phyloP scores from a whole-genome alignment of 1,284 basidiomycete genomes.

The Apiotrichum gracile region DNA sequence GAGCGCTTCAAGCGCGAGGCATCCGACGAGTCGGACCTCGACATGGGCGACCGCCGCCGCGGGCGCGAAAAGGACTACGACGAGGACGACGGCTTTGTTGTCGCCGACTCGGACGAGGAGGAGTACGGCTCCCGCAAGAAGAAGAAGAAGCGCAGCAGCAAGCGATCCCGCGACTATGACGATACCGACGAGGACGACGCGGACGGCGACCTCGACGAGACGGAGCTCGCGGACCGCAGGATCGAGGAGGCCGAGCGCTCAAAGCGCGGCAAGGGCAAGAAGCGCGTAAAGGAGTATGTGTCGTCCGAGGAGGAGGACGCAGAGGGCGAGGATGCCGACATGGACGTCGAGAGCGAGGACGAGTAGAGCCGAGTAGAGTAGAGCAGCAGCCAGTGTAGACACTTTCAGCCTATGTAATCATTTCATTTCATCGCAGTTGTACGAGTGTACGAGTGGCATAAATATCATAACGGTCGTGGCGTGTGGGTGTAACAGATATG shows the following conservation, averaged over 20 bases:
- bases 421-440: no score
- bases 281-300: conserved; percentile 29
- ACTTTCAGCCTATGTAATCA: no score
- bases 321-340: conserved; percentile 30
- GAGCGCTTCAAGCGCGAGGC: conserved; percentile 12
- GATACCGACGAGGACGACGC: conserved; percentile 12
- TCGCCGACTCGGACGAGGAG: conserved; percentile 33
- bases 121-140: conserved; percentile 14
- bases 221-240: conserved; percentile 32
- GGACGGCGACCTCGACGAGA: conserved; percentile 30
- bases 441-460: background rate
- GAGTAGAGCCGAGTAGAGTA: conserved; percentile 12
- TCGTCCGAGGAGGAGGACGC: conserved; percentile 28
- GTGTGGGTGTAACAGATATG: no score
- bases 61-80: conserved; percentile 26
- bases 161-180: conserved; percentile 9
- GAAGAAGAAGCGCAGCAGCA: conserved; percentile 8
- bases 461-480: background rate
- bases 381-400: background rate
- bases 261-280: conserved; percentile 18
- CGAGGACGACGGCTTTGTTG: conserved; percentile 45
- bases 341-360: conserved; percentile 45
- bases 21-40: conserved; percentile 9
- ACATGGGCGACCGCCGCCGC: background rate
- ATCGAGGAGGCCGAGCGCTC: conserved; percentile 35